Base-by-base conservation (phyloP, 176 grass and related monocot genomes). In the Otatea glauca region DNA sequence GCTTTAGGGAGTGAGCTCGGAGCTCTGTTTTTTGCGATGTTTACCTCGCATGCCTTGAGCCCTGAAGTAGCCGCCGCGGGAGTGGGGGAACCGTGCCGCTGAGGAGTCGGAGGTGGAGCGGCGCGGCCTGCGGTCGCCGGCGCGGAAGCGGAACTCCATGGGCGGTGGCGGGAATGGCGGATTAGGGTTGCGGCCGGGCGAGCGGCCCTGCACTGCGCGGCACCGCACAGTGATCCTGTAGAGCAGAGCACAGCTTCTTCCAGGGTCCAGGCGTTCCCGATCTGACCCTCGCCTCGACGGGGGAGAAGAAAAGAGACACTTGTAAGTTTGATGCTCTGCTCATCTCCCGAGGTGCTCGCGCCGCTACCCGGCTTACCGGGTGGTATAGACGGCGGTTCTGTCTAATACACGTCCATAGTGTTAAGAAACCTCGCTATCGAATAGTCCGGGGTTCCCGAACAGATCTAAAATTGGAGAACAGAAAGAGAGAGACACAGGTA, bases 81-180 rank as follows among this genome's bases (percentile, higher is more conserved):
- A 35, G 58, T 29, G 3, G 23, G 85, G 41, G 66, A n/a, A 38
- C 39, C 20, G 69, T 11, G 69, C 58, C 55, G 56, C 6, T 7
- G 70, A 17, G 55, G 29, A 47, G 24, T 23, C 38, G 32, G 72
- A 47, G 34, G 56, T 18, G 41, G 64, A 34, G 3, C 15, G 10
- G 7, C 18, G 54, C 34, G 59, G 77, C 38, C 72, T n/a, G 65
- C 42, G 27, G 48, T 85, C 78, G n/a, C 78, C 90, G 59, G 78
- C 72, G 39, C 90, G 83, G 73, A 85, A 88, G 17, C 78, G 37
- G 72, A 92, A 88, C 77, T 88, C 90, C 90, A 88, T 88, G 35
- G 23, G 29, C 9, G 12, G 2, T 5, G 12, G 3, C 4, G 1
- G 24, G 8, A 39, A 3, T 15, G 47, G 15, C 53, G 21, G 14